Evolutionary conservation across 805 yeast genomes (phyloP).

Genomic region (Monosporozyma aerobia): DNA sequence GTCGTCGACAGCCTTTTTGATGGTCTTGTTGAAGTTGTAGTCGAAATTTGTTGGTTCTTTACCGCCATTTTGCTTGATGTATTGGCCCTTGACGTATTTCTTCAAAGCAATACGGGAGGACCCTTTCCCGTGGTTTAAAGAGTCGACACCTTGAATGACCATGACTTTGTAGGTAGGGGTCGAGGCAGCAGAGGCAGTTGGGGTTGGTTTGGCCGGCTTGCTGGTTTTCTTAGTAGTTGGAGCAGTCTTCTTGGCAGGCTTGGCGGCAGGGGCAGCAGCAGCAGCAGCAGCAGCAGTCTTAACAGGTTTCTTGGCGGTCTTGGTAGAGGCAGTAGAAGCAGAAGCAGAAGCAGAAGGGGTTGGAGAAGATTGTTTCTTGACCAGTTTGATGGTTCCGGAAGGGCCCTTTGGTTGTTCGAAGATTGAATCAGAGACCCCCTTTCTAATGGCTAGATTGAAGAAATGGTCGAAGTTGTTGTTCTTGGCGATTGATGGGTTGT

Average conservation of each 20-base stretch:
- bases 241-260: conserved; percentile 3
- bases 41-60: conserved; percentile 63
- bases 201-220: conserved; percentile 12
- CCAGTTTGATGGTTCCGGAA: conserved; percentile 70
- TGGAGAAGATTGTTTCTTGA: conserved; percentile 13
- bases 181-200: conserved; percentile 8
- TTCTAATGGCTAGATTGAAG: conserved; percentile 70
- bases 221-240: conserved; percentile 10
- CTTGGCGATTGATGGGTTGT: conserved; percentile 44
- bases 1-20: conserved; percentile 70
- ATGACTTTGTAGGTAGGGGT: conserved; percentile 21
- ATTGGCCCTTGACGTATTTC: conserved; percentile 50
- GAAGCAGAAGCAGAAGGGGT: conserved; percentile 1
- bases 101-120: conserved; percentile 82
- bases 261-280: too few species aligned
- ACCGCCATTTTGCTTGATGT: conserved; percentile 60
- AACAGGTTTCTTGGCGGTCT: conserved; percentile 11
- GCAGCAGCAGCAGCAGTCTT: conserved; percentile 8
- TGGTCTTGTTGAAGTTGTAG: conserved; percentile 53
- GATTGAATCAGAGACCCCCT: conserved; percentile 69
- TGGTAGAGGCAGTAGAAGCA: too few species aligned
- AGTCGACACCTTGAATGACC: conserved; percentile 49
- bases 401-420: conserved; percentile 84
- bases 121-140: conserved; percentile 75
- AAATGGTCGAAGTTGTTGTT: conserved; percentile 63